A percentile compares a stretch with the other conserved stretches of the same genome.
Conservation (phyloP, 345 rosid species). For the Bruguiera gymnorhiza region DNA sequence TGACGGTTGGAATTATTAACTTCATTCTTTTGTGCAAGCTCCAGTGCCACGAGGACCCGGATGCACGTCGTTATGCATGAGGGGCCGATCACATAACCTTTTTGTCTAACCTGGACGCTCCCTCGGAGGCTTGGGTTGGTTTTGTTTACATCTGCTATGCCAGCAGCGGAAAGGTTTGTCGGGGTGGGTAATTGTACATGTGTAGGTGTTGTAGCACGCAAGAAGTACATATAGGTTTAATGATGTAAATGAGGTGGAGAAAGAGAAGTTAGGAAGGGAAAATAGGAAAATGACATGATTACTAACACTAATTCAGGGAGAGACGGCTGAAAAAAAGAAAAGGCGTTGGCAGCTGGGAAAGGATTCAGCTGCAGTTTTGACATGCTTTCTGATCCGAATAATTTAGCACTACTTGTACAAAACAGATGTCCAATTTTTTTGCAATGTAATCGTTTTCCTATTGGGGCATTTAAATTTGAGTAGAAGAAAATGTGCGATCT, state of each 20-base stretch:
- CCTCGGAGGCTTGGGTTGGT: not conserved
- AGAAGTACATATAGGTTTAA: slow-evolving; percentile 12
- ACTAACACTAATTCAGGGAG: slow-evolving; percentile 18
- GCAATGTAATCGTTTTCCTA: slow-evolving; percentile 5
- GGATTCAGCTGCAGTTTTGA: slow-evolving; percentile 24
- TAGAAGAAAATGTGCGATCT: too few relatives aligned
- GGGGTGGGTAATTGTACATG: slow-evolving; percentile 20
- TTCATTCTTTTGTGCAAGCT: slow-evolving; percentile 12
- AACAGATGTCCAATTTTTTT: not conserved
- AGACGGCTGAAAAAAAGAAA: not conserved
- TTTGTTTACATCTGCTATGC: not conserved
- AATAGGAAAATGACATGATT: slow-evolving; percentile 11
- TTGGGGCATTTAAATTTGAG: too few relatives aligned
- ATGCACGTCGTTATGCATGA: not conserved
- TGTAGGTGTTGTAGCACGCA: slow-evolving; percentile 20
- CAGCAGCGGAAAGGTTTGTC: slow-evolving; percentile 4
- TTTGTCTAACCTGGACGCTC: not conserved
- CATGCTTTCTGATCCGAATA: slow-evolving; percentile 4
- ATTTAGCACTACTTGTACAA: not conserved
- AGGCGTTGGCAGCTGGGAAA: slow-evolving; percentile 17
- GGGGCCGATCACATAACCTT: not conserved
- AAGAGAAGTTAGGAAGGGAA: not conserved
- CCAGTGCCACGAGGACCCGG: not conserved
- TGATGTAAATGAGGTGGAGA: slow-evolving; percentile 19
- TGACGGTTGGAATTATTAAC: slow-evolving; percentile 14